A percentile compares a stretch with the other conserved stretches of the same genome.
Conservation (phyloP, 2,329 filamentous ascomycete species). For the Botrytis paeoniae region DNA sequence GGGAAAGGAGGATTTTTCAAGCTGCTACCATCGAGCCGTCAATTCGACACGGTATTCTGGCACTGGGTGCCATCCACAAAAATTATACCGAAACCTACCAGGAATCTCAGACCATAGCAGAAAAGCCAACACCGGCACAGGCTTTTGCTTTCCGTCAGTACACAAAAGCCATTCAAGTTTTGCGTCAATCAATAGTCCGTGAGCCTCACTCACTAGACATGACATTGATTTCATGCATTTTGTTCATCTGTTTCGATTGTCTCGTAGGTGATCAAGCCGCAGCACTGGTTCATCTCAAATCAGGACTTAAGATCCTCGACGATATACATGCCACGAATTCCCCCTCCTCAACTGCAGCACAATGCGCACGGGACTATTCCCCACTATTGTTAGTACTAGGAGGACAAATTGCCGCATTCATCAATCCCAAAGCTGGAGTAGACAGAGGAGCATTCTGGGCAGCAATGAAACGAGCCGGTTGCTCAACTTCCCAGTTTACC, state of each 20-base stretch:
- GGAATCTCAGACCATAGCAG: conserved; percentile 39
- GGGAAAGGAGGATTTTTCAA: conserved; percentile 30
- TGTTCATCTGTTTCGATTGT: conserved; percentile 63
- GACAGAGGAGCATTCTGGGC: conserved; percentile 29
- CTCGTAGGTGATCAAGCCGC: conserved; percentile 32
- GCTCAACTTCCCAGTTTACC: conserved; percentile 16
- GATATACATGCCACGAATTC: conserved; percentile 26
- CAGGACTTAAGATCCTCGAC: conserved; percentile 33
- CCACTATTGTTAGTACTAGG: conserved; percentile 31
- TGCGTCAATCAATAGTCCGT: conserved; percentile 32
- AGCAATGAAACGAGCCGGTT: conserved; percentile 26
- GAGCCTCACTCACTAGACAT: conserved; percentile 32
- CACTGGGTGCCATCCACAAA: conserved; percentile 35
- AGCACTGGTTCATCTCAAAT: conserved; percentile 34
- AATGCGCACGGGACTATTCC: conserved; percentile 31
- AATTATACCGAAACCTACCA: conserved; percentile 42
- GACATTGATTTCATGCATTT: conserved; percentile 59
- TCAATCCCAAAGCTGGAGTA: conserved; percentile 29
- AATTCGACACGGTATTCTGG: conserved; percentile 34
- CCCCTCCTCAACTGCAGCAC: conserved; percentile 16
- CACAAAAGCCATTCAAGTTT: conserved; percentile 48
- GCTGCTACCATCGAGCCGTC: conserved; percentile 30
- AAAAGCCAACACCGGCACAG: conserved; percentile 18
- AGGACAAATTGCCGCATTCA: conserved; percentile 33
- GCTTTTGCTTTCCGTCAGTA: conserved; percentile 57